Percentiles rank a stretch among this genome's conserved stretches.
These are phyloP conservation scores for Achlya hypogyna DNA, from an alignment of 352 stramenopile genomes.

Conservation along the genomic window DNA sequence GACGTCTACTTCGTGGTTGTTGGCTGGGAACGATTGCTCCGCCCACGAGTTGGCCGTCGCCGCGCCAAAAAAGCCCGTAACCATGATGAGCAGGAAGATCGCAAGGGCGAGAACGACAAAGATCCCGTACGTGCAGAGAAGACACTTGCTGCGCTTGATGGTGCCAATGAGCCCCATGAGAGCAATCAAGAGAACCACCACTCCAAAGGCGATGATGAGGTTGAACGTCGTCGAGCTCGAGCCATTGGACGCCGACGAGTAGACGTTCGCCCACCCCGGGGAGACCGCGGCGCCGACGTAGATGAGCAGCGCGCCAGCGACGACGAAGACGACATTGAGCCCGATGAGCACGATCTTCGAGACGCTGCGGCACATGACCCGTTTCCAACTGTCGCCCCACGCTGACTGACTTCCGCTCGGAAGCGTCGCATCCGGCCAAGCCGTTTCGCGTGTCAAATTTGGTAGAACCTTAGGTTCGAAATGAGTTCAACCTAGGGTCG, in stretches of 20 bases:
- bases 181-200: conserved; percentile 42
- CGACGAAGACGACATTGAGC: conserved; percentile 67
- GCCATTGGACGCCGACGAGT: conserved; percentile 29
- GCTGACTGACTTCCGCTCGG: no score
- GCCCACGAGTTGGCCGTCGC: conserved; percentile 41
- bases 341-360: conserved; percentile 33
- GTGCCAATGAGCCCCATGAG: conserved; percentile 45
- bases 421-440: no score
- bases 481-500: no score
- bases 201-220: conserved; percentile 38
- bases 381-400: no score
- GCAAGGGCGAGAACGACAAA: conserved; percentile 49
- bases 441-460: no score
- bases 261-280: conserved; percentile 58
- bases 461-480: no score
- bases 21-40: conserved; percentile 39
- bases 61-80: conserved; percentile 36
- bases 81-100: conserved; percentile 40
- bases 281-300: conserved; percentile 45
- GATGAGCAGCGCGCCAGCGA: conserved; percentile 50
- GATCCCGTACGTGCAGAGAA: conserved; percentile 45
- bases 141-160: conserved; percentile 42
- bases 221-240: conserved; percentile 40
- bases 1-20: conserved; percentile 34
- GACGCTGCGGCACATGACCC: not conserved